A percentile compares a stretch with the other conserved stretches of the same genome.
Evolutionary conservation across 2,329 filamentous ascomycete species (phyloP).

Genomic region (Pseudogymnoascus sp.): DNA sequence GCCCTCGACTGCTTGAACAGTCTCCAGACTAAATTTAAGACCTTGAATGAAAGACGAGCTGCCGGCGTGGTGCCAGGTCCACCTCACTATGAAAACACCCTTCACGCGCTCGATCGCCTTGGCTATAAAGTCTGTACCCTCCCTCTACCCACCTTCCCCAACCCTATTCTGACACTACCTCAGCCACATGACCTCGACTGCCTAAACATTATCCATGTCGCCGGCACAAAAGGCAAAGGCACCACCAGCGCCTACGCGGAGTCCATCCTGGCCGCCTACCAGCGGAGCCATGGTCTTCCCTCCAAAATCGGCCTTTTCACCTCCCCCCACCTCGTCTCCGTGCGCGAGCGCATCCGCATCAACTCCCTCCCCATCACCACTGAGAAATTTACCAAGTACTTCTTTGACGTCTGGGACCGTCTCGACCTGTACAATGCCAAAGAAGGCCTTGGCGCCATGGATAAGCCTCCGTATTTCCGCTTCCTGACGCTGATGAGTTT

Average conservation of each 20-base stretch:
- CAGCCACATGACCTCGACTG: background rate
- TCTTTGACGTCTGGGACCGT: constrained; percentile 77
- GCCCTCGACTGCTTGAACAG: constrained; percentile 81
- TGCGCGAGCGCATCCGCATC: constrained; percentile 78
- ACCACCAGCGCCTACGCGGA: constrained; percentile 81
- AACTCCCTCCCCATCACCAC: constrained; percentile 64
- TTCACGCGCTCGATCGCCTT: background rate
- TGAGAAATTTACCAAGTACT: constrained; percentile 64
- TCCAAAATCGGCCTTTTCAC: constrained; percentile 67
- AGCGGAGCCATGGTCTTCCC: background rate
- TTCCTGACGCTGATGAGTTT: constrained; percentile 60
- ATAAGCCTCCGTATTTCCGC: constrained; percentile 51
- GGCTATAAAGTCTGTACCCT: background rate
- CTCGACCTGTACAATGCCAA: constrained; percentile 2
- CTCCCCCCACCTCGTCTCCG: constrained; percentile 76
- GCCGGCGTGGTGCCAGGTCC: constrained; percentile 46
- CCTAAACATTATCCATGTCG: constrained; percentile 60
- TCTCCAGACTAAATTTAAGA: constrained; percentile 79
- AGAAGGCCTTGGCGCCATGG: constrained; percentile 14
- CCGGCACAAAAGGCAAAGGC: constrained; percentile 90
- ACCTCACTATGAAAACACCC: constrained; percentile 3
- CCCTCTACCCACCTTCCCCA: background rate
- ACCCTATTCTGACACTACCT: background rate
- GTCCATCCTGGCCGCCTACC: constrained; percentile 64
- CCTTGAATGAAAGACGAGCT: constrained; percentile 71